A percentile compares a stretch with the other conserved stretches of the same genome.
Conservation (phyloP, 352 stramenopile species). For the Globisporangium cylindrosporum region DNA sequence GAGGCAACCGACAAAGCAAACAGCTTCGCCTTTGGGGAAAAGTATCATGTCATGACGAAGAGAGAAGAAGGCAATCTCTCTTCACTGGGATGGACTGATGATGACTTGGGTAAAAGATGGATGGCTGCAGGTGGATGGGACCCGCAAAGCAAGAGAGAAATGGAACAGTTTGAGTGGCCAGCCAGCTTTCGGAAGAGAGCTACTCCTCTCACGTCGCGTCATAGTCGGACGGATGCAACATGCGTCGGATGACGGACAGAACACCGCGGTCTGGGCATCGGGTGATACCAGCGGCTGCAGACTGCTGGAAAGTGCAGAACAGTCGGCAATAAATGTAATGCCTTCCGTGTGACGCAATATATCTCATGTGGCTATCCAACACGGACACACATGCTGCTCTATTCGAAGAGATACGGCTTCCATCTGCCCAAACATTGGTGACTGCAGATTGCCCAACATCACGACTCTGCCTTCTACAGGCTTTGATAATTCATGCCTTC, state of each 20-base stretch:
- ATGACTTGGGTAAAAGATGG: not conserved
- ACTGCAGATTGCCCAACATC: not conserved
- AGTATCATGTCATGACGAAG: not conserved
- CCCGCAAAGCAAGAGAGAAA: too few species aligned
- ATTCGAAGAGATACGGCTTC: not conserved
- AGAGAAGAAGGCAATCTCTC: not conserved
- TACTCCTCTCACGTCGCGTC: not conserved
- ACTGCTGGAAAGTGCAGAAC: not conserved
- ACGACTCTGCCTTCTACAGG: not conserved
- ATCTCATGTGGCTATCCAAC: too few species aligned
- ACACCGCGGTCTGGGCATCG: not conserved
- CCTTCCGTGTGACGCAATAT: not conserved
- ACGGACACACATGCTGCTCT: not conserved
- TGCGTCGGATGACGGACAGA: not conserved
- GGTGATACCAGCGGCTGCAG: not conserved
- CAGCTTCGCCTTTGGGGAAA: too few species aligned
- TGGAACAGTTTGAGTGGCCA: not conserved
- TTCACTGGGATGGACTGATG: not conserved
- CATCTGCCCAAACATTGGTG: not conserved
- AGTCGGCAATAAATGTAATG: not conserved
- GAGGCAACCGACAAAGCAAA: too few species aligned
- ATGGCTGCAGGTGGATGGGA: not conserved
- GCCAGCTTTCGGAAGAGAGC: not conserved
- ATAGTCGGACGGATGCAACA: not conserved
- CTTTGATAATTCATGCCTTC: not conserved